These are phyloP conservation scores for Basipetospora sp. DNA, from an alignment of 2,329 filamentous ascomycete species.

Conservation along the genomic window DNA sequence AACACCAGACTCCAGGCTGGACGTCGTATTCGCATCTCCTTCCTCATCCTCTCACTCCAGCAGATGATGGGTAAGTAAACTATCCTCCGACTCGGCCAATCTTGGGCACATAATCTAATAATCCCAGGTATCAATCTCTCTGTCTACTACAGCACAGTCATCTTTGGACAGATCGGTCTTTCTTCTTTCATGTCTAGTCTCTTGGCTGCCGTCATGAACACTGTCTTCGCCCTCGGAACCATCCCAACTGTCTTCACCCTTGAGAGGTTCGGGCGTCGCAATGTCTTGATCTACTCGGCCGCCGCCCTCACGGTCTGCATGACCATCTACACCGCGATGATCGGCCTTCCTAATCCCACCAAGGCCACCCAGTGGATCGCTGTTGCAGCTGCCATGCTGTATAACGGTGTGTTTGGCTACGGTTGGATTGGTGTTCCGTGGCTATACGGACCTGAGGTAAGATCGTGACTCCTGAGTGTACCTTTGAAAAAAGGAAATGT, in stretches of 20 bases:
- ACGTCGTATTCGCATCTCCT: slow-evolving; percentile 4
- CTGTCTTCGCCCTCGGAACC: slow-evolving; percentile 7
- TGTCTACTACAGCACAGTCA: slow-evolving; percentile 5
- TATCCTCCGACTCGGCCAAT: not conserved
- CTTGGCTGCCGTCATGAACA: slow-evolving; percentile 8
- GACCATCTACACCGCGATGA: slow-evolving; percentile 8
- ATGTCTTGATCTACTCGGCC: slow-evolving; percentile 8
- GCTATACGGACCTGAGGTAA: slow-evolving; percentile 6
- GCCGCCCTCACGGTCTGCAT: slow-evolving; percentile 7
- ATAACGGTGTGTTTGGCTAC: slow-evolving; percentile 9
- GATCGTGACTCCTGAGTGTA: too few species aligned
- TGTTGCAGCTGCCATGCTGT: slow-evolving; percentile 7
- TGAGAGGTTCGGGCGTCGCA: slow-evolving; percentile 8
- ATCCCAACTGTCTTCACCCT: slow-evolving; percentile 6
- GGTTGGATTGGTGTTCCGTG: slow-evolving; percentile 8
- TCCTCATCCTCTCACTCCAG: slow-evolving; percentile 5
- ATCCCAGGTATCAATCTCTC: slow-evolving; percentile 5
- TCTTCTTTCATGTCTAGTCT: slow-evolving; percentile 5
- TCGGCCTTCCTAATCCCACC: slow-evolving; percentile 6
- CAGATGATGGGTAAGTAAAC: slow-evolving; percentile 5
- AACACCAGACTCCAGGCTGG: slow-evolving; percentile 2
- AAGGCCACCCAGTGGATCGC: slow-evolving; percentile 8
- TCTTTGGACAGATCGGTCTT: slow-evolving; percentile 3
- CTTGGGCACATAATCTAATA: not conserved
- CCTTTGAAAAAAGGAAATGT: too few species aligned